These are phyloP conservation scores for Nakaseomyces nivariensis DNA, from an alignment of 1,139 yeast species.

Conservation along the genomic window DNA sequence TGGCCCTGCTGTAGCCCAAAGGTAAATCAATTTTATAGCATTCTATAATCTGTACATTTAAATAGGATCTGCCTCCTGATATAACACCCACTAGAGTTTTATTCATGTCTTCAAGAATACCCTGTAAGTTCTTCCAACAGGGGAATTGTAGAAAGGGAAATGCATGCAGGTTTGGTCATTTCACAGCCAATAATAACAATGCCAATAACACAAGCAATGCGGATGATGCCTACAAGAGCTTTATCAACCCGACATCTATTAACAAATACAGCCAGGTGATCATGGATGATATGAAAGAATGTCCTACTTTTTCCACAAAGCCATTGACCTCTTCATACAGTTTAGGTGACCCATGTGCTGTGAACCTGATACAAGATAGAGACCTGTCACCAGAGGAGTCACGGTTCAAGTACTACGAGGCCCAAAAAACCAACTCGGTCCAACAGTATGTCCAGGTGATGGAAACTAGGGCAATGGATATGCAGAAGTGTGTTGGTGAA, in stretches of 20 bases:
- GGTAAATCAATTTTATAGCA: too few species aligned
- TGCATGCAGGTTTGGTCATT: slow-evolving; percentile 35
- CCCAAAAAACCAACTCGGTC: slow-evolving; percentile 32
- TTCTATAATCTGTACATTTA: background rate
- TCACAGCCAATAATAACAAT: slow-evolving; percentile 14
- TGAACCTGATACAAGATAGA: slow-evolving; percentile 40
- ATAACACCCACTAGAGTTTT: too few species aligned
- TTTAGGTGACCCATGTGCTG: slow-evolving; percentile 31
- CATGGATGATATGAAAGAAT: slow-evolving; percentile 23
- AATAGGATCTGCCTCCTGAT: background rate
- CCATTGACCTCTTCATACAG: slow-evolving; percentile 33
- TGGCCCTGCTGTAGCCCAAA: too few species aligned
- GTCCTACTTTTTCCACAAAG: slow-evolving; percentile 12
- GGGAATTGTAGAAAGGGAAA: slow-evolving; percentile 33
- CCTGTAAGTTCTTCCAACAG: slow-evolving; percentile 36
- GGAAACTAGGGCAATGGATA: slow-evolving; percentile 37
- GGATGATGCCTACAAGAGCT: slow-evolving; percentile 13
- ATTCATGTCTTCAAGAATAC: slow-evolving; percentile 15
- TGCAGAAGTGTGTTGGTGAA: slow-evolving; percentile 36
- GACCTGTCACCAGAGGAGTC: slow-evolving; percentile 52
- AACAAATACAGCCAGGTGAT: slow-evolving; percentile 24
- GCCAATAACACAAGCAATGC: slow-evolving; percentile 9
- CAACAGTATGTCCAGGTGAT: slow-evolving; percentile 36
- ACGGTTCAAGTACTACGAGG: slow-evolving; percentile 39
- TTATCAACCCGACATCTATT: slow-evolving; percentile 15